Percentiles rank a stretch among this genome's conserved stretches.
phyloP scores from a whole-genome alignment of 148 eudicot genomes.

The Cornus suecica region DNA sequence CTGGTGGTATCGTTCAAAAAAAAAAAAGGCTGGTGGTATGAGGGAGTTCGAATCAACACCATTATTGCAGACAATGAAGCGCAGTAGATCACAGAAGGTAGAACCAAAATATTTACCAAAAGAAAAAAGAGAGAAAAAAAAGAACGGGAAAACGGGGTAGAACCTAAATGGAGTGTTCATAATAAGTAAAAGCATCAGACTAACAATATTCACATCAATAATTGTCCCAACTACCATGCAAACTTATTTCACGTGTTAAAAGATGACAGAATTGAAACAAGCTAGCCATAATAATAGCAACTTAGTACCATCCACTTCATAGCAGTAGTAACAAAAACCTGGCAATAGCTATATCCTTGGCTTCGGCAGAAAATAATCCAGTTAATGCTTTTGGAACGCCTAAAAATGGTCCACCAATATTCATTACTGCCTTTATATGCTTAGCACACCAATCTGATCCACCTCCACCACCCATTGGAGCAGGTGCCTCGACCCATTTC shows the following conservation, averaged over 20 bases:
- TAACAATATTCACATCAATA: not conserved
- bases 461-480: constrained; percentile 99
- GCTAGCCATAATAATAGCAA: not conserved
- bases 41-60: not conserved
- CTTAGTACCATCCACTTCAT: constrained; percentile 1
- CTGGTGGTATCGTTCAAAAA: not conserved
- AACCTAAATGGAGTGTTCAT: not conserved
- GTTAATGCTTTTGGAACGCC: constrained; percentile 90
- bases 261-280: not conserved
- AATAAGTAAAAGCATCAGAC: not conserved
- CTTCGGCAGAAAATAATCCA: constrained; percentile 92
- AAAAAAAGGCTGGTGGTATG: not conserved
- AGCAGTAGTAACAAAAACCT: constrained; percentile 42
- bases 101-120: too few relatives aligned
- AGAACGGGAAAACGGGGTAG: too few relatives aligned
- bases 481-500: constrained; percentile 99
- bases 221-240: not conserved
- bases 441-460: constrained; percentile 86
- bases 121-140: too few relatives aligned
- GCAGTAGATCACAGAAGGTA: not conserved
- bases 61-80: not conserved
- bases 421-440: constrained; percentile 90
- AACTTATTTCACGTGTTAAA: constrained; percentile 1
- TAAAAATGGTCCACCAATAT: constrained; percentile 92
- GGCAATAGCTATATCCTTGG: constrained; percentile 92